A percentile compares a stretch with the other conserved stretches of the same genome.
Evolutionary conservation across 2,329 filamentous ascomycete species (phyloP).

Genomic region (Cladosporium oxysporum): DNA sequence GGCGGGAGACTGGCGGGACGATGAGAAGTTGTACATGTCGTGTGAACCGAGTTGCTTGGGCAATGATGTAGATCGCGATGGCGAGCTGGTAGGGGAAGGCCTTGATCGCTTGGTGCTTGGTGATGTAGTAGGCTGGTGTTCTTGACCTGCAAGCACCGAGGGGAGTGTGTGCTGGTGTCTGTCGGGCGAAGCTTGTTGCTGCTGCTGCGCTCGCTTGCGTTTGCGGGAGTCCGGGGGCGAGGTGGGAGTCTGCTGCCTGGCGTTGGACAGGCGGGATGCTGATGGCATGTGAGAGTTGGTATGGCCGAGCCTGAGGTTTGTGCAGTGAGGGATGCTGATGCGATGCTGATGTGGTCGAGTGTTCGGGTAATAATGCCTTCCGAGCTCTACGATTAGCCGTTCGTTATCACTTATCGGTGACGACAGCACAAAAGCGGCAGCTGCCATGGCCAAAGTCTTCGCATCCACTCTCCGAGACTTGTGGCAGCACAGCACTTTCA

Average conservation of each 20-base stretch:
- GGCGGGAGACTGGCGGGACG: constrained; percentile 32
- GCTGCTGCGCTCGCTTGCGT: constrained; percentile 25
- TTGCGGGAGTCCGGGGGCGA: constrained; percentile 28
- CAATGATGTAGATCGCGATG: constrained; percentile 25
- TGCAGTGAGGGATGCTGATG: constrained; percentile 1
- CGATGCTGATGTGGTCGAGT: not conserved
- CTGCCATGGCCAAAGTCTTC: constrained; percentile 1
- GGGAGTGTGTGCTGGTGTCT: constrained; percentile 25
- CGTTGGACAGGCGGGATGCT: constrained; percentile 6
- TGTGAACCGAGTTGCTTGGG: constrained; percentile 35
- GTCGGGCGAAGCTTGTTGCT: constrained; percentile 16
- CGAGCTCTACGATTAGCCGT: not conserved
- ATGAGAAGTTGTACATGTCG: constrained; percentile 58
- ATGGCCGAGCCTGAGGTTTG: too few relatives aligned
- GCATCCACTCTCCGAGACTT: not conserved
- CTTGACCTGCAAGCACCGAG: constrained; percentile 41
- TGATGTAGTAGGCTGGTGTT: constrained; percentile 32
- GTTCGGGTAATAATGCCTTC: not conserved
- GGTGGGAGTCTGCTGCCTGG: constrained; percentile 17
- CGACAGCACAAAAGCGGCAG: not conserved
- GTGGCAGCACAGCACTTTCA: not conserved
- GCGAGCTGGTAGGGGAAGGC: constrained; percentile 33
- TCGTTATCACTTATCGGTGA: constrained; percentile 7
- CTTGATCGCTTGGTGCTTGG: constrained; percentile 46
- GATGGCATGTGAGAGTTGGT: constrained; percentile 12